Evolutionary conservation across 2,329 filamentous ascomycete species (phyloP), one percentile per base, ranked within the genome.

Genomic region (Penicillium sp.): DNA sequence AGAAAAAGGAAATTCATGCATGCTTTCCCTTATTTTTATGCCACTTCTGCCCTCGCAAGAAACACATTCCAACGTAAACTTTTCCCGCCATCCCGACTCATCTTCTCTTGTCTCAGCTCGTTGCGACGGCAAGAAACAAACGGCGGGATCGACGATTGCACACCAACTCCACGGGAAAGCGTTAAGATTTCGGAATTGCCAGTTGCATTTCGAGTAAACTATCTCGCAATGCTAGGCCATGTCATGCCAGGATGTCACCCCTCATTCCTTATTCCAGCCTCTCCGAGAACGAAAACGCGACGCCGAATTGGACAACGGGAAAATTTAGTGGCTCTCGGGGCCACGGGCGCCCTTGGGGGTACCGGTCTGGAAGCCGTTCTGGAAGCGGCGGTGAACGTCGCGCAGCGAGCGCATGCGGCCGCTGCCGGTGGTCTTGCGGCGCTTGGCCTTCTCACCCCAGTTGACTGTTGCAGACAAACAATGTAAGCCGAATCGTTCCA

Each of bases 361-460:
- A 69, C 93, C 93, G 60, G 76, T 81, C 79, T 87, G 91, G 87
- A 98, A 98, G 64, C 89, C 90, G 78, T 98, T 98, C 80, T 85
- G 88, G 84, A 95, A 95, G 77, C 83, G 83, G 73, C 93, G 85
- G 70, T 89, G 79, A 70, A 98, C 84, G 66, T 80, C 81, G 81
- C 94, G 94, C 72, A 98, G 81, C 78, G 90, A 87, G 71, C 88
- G 83, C 84, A 90, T 93, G 75, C 93, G 87, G 74, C 93, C 93
- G 69, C 88, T 91, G 67, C 93, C 93, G 71, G 87, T 91, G 69
- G 91, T 96, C 90, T 96, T 97, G 86, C 93, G 94, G 75, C 93
- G 82, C 88, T 97, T 97, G 66, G 90, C 91, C 87, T 98, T 98
- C 83, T 97, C 91, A 74, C 87, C 83, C 93, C 93, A 98, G 87